phyloP scores from a whole-genome alignment of 768 basidiomycete species.

The Lactarius akahatsu region DNA sequence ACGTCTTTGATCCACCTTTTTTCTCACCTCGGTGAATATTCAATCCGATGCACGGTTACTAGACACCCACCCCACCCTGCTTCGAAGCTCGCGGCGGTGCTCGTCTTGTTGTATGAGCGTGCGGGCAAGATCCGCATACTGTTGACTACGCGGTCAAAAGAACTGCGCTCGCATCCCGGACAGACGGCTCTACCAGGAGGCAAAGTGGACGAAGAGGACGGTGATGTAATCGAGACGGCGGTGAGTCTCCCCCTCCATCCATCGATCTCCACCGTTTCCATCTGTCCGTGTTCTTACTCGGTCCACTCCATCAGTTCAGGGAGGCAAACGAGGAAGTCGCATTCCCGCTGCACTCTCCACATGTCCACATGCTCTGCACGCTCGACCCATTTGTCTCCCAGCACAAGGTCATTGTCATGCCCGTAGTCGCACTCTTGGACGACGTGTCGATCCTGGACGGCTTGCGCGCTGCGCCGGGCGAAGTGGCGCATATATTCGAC shows the following conservation, averaged over 20 bases:
- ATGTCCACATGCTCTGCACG: conserved; percentile 58
- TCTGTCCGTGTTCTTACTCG: background rate
- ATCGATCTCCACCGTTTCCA: background rate
- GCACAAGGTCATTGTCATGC: conserved; percentile 70
- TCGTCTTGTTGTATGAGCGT: conserved; percentile 77
- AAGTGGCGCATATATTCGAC: conserved; percentile 79
- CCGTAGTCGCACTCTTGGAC: conserved; percentile 71
- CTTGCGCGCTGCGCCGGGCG: conserved; percentile 56
- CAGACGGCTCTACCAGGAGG: conserved; percentile 86
- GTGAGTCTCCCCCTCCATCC: conserved; percentile 45
- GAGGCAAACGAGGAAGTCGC: conserved; percentile 87
- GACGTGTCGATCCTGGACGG: conserved; percentile 49
- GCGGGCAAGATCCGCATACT: conserved; percentile 67
- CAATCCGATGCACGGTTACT: background rate
- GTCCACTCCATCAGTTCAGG: conserved; percentile 51
- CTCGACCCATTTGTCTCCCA: conserved; percentile 69
- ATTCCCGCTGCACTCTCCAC: conserved; percentile 55
- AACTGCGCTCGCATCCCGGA: conserved; percentile 70
- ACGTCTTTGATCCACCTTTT: background rate
- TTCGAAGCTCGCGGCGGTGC: conserved; percentile 66
- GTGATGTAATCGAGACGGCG: conserved; percentile 64
- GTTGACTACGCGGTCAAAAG: conserved; percentile 82
- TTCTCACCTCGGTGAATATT: background rate
- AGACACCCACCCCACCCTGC: conserved; percentile 32
- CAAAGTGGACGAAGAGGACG: conserved; percentile 67